Evolutionary conservation across 345 rosid genomes (phyloP).

Genomic region (Noccaea caerulescens): DNA sequence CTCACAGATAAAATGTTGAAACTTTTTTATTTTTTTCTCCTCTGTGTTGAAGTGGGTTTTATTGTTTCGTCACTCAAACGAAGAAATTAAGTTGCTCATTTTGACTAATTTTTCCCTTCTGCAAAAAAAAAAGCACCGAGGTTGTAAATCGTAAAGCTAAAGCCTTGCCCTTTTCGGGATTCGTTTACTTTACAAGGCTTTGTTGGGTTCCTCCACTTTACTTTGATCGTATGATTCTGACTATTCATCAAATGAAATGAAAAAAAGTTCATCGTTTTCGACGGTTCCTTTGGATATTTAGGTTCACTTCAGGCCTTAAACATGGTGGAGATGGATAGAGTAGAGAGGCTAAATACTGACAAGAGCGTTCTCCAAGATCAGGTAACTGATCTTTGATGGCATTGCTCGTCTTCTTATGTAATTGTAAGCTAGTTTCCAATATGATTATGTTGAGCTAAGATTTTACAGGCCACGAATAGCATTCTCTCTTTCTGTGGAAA

Average conservation of each 20-base stretch:
- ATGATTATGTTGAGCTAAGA: slow-evolving; percentile 19
- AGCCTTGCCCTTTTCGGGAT: slow-evolving; percentile 7
- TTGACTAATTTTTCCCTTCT: background rate
- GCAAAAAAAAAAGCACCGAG: background rate
- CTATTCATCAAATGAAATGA: no score
- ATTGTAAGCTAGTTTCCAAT: slow-evolving; percentile 7
- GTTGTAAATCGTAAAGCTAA: slow-evolving; percentile 30
- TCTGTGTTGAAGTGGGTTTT: slow-evolving; percentile 1
- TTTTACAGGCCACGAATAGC: slow-evolving; percentile 40
- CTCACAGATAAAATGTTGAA: background rate
- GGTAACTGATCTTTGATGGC: slow-evolving; percentile 17
- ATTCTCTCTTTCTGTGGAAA: slow-evolving; percentile 41
- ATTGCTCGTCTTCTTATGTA: background rate
- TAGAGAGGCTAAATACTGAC: slow-evolving; percentile 22
- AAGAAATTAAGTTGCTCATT: background rate
- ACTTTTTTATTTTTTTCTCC: slow-evolving; percentile 2
- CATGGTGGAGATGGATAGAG: slow-evolving; percentile 17
- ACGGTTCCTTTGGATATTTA: background rate
- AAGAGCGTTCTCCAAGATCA: slow-evolving; percentile 32
- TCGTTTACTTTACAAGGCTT: no score
- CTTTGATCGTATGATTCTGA: no score
- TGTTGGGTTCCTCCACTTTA: no score
- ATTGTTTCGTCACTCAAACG: background rate
- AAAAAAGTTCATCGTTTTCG: background rate
- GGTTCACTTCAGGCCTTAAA: slow-evolving; percentile 22